phyloP scores from a whole-genome alignment of 2,329 filamentous ascomycete species.

The Pyrenochaeta sp. region DNA sequence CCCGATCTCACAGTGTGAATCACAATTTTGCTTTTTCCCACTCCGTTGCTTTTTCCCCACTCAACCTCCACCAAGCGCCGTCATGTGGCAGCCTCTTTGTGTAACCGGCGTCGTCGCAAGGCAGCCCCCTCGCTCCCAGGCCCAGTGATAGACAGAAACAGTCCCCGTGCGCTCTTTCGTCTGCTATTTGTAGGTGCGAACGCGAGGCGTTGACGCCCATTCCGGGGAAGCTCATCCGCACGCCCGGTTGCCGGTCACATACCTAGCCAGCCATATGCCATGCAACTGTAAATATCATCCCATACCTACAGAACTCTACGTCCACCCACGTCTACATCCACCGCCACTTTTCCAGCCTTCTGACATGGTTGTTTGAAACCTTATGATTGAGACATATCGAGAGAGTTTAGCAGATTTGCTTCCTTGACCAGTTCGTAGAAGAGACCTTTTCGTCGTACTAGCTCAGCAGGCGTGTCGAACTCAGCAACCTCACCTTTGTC shows the following conservation, averaged over 20 bases:
- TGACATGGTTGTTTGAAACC: not conserved
- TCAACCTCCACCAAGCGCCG: not conserved
- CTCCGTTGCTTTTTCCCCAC: not conserved
- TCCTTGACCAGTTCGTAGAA: conserved; percentile 94
- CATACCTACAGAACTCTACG: not conserved
- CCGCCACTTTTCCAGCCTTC: not conserved
- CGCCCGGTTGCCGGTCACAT: not conserved
- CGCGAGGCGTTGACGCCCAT: not conserved
- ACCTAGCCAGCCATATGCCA: not conserved
- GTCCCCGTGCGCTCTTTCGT: not conserved
- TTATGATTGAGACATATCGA: conserved; percentile 16
- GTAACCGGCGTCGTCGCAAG: not conserved
- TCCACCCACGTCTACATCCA: not conserved
- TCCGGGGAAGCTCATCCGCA: conserved; percentile 2
- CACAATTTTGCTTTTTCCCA: conserved; percentile 4
- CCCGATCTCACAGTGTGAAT: too few relatives aligned
- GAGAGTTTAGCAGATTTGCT: conserved; percentile 71
- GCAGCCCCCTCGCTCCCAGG: not conserved
- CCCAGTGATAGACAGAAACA: not conserved
- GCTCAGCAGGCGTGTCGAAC: conserved; percentile 84
- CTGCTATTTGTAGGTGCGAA: not conserved
- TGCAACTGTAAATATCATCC: not conserved
- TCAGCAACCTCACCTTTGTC: conserved; percentile 90
- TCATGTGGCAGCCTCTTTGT: conserved; percentile 3
- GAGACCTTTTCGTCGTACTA: conserved; percentile 77